Evolutionary conservation across 2,329 filamentous ascomycete species (phyloP).

Genomic region (Teratosphaeria viscida): DNA sequence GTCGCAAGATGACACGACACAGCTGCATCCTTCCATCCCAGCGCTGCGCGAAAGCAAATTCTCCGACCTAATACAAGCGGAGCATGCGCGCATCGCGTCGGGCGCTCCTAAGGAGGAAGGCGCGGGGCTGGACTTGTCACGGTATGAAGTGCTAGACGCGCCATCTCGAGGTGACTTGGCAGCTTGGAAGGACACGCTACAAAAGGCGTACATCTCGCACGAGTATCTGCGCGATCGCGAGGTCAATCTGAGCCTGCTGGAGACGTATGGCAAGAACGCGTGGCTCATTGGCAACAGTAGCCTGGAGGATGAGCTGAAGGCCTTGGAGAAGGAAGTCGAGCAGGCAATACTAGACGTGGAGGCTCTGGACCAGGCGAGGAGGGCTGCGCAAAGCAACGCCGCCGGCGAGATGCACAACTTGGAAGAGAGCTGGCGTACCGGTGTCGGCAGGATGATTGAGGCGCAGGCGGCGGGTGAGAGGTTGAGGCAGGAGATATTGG

Average conservation of each 20-base stretch:
- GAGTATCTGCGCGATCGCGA: slow-evolving; percentile 48
- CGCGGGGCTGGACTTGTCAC: slow-evolving; percentile 58
- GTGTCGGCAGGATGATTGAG: slow-evolving; percentile 71
- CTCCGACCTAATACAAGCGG: slow-evolving; percentile 54
- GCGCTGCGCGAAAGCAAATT: slow-evolving; percentile 45
- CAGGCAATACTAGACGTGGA: slow-evolving; percentile 60
- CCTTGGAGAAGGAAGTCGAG: slow-evolving; percentile 65
- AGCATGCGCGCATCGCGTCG: slow-evolving; percentile 57
- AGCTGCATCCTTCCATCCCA: slow-evolving; percentile 51
- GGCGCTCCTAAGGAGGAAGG: slow-evolving; percentile 42
- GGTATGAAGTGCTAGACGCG: slow-evolving; percentile 70
- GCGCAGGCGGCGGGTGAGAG: slow-evolving; percentile 74
- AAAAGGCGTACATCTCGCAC: slow-evolving; percentile 47
- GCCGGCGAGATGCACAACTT: slow-evolving; percentile 62
- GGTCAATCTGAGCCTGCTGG: slow-evolving; percentile 61
- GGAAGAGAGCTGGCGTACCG: slow-evolving; percentile 69
- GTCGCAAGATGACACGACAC: slow-evolving; percentile 35
- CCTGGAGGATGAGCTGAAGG: slow-evolving; percentile 59
- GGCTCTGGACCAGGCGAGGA: slow-evolving; percentile 58
- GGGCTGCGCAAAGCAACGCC: slow-evolving; percentile 58
- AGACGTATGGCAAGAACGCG: slow-evolving; percentile 74
- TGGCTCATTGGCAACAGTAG: slow-evolving; percentile 82
- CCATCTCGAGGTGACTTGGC: slow-evolving; percentile 35
- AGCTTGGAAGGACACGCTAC: slow-evolving; percentile 42
- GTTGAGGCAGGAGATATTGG: slow-evolving; percentile 56